Evolutionary conservation across 805 yeast genomes (phyloP), one percentile per base, ranked within the genome.

Genomic region (Isabelozyma rhagii): DNA sequence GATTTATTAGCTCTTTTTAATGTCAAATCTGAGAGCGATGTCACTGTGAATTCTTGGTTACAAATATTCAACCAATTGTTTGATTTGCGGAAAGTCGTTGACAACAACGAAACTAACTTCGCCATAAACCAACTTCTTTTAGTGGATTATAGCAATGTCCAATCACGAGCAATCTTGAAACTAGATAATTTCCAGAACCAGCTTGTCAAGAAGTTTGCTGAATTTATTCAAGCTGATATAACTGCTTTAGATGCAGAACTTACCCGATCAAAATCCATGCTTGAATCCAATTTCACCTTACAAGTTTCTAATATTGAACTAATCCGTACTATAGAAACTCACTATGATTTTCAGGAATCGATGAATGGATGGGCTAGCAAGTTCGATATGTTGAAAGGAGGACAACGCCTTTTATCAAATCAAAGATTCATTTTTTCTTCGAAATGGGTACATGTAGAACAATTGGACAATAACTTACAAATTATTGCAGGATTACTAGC

Each of bases 371-470:
- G 68, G 74, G 41, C 8, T 5, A 46, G 48, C 4, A 17, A 31
- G 29, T 36, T 61, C 69, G 17, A 39, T 44, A 39, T 14, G 10
- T 3, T 45, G 39, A 3, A 47, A 21, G 18, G 29, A 6, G 51
- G 60, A 5, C 86, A 83, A 49, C 56, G 58, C 3, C 50, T 72
- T 2, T 57, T 83, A 8, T 51, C 69, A 1, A 71, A 75, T 28
- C 67, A 73, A n/a, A 66, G 85, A 42, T 77, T 66, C 51, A 71
- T 69, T 18, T 75, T 81, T 45, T 79, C 85, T 0, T 36, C 65
- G 0, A 75, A 77, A 28, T 85, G 91, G 86, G 52, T 84, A 0
- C 80, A 71, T 59, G 70, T 69, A 44, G 94, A 87, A 40, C 96
- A 89, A 55, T 49, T 89, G 0, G 82, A 79, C 11, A 72, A 69